phyloP scores from a whole-genome alignment of 2,329 filamentous ascomycete genomes.

The Exophiala lecanii-corni region DNA sequence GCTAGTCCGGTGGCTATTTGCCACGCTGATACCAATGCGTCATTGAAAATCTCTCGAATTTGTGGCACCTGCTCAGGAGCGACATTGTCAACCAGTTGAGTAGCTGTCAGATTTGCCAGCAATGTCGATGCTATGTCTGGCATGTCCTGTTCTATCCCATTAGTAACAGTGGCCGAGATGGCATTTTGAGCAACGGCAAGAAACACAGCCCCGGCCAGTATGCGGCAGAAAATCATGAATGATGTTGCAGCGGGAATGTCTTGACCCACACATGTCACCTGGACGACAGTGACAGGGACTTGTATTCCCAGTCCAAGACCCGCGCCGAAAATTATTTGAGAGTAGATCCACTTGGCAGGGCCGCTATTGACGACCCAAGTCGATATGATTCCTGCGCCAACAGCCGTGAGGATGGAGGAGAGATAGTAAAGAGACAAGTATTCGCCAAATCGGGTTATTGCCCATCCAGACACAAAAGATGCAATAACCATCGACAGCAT shows the following conservation, averaged over 20 bases:
- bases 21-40: background rate
- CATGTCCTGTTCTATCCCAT: slow-evolving; percentile 6
- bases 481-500: slow-evolving; percentile 15
- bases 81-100: background rate
- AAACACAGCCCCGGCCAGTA: slow-evolving; percentile 28
- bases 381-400: slow-evolving; percentile 25
- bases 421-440: no score
- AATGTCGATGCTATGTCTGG: background rate
- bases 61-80: background rate
- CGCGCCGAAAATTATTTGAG: slow-evolving; percentile 26
- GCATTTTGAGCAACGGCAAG: slow-evolving; percentile 25
- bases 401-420: slow-evolving; percentile 14
- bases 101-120: background rate
- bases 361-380: slow-evolving; percentile 23
- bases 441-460: slow-evolving; percentile 33
- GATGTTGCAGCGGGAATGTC: slow-evolving; percentile 20
- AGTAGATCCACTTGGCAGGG: slow-evolving; percentile 27
- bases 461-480: slow-evolving; percentile 11
- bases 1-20: background rate
- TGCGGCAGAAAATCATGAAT: slow-evolving; percentile 26
- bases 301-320: slow-evolving; percentile 27
- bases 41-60: background rate
- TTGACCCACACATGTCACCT: no score
- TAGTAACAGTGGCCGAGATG: slow-evolving; percentile 19
- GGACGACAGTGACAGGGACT: slow-evolving; percentile 23